Percentiles rank a stretch among this genome's conserved stretches.
Evolutionary conservation across 2,329 filamentous ascomycete species (phyloP).

Genomic region (Ophiostoma angusticollis): DNA sequence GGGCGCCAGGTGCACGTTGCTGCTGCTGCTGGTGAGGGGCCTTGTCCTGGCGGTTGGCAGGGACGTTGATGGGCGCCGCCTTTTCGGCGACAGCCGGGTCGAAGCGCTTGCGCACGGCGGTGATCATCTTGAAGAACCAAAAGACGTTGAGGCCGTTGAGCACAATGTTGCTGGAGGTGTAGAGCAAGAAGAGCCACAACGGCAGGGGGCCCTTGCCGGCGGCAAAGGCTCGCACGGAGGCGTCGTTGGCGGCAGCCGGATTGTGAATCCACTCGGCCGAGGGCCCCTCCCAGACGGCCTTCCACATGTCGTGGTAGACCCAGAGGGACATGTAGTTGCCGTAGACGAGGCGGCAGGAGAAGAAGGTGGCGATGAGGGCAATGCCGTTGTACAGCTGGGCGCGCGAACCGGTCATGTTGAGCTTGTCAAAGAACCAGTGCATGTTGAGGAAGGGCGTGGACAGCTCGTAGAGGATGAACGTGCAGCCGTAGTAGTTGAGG

Average conservation of each 20-base stretch:
- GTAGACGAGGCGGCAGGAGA: slow-evolving; percentile 64
- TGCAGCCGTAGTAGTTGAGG: slow-evolving; percentile 67
- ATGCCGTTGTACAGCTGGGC: slow-evolving; percentile 69
- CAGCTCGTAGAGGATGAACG: slow-evolving; percentile 80
- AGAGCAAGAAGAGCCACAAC: slow-evolving; percentile 54
- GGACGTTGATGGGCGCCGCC: slow-evolving; percentile 11
- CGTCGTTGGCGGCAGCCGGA: slow-evolving; percentile 18
- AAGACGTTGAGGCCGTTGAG: slow-evolving; percentile 69
- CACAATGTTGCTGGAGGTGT: slow-evolving; percentile 56
- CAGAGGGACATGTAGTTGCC: slow-evolving; percentile 59
- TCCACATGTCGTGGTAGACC: slow-evolving; percentile 59
- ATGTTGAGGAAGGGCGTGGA: slow-evolving; percentile 77
- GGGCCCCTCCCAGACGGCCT: slow-evolving; percentile 35
- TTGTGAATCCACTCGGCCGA: slow-evolving; percentile 15
- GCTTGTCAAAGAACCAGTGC: slow-evolving; percentile 87
- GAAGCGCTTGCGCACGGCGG: slow-evolving; percentile 65
- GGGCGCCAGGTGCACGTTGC: too few relatives aligned
- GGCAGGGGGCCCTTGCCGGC: slow-evolving; percentile 42
- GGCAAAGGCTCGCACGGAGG: slow-evolving; percentile 35
- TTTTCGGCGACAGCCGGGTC: slow-evolving; percentile 29
- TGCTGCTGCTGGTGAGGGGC: too few relatives aligned
- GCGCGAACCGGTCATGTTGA: slow-evolving; percentile 62
- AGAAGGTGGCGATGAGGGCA: slow-evolving; percentile 59
- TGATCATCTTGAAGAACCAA: slow-evolving; percentile 83
- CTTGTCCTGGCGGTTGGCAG: too few relatives aligned